phyloP scores from a whole-genome alignment of 108 stramenopile genomes.

The Fragilaria radians region DNA sequence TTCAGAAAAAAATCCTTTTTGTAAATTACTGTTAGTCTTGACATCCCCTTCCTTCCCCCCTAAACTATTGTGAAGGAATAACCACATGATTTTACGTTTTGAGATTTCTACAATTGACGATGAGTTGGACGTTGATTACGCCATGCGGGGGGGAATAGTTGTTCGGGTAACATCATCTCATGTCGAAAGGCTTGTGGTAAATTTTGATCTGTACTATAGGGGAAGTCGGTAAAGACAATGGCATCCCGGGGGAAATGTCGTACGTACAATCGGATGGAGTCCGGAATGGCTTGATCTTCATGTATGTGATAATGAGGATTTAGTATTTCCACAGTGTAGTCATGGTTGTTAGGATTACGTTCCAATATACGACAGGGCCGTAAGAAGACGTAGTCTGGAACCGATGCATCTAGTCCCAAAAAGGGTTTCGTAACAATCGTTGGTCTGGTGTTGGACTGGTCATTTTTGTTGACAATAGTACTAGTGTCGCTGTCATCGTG shows the following conservation, averaged over 20 bases:
- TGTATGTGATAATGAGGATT: background rate
- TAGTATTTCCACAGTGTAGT: slow-evolving; percentile 9
- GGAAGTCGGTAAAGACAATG: slow-evolving; percentile 7
- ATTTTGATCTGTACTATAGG: slow-evolving; percentile 34
- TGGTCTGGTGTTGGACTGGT: slow-evolving; percentile 6
- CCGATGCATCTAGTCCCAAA: background rate
- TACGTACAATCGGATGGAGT: background rate
- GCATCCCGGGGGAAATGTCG: slow-evolving; percentile 18
- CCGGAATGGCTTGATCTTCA: background rate
- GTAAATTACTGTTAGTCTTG: too few relatives aligned
- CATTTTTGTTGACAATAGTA: slow-evolving; percentile 3
- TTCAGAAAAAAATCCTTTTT: too few relatives aligned
- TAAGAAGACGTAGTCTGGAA: background rate
- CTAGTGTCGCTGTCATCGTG: background rate
- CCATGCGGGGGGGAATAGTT: slow-evolving; percentile 42
- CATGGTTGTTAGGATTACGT: slow-evolving; percentile 2
- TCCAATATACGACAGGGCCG: slow-evolving; percentile 21
- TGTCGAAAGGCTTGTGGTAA: slow-evolving; percentile 50
- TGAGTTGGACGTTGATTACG: background rate
- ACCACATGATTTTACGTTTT: too few relatives aligned
- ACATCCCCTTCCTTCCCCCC: too few relatives aligned
- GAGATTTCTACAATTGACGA: too few relatives aligned
- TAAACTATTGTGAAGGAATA: too few relatives aligned
- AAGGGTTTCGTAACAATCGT: background rate
- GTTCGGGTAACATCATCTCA: slow-evolving; percentile 41